phyloP scores from a whole-genome alignment of 2,329 filamentous ascomycete genomes.

The Volutella citrinella region DNA sequence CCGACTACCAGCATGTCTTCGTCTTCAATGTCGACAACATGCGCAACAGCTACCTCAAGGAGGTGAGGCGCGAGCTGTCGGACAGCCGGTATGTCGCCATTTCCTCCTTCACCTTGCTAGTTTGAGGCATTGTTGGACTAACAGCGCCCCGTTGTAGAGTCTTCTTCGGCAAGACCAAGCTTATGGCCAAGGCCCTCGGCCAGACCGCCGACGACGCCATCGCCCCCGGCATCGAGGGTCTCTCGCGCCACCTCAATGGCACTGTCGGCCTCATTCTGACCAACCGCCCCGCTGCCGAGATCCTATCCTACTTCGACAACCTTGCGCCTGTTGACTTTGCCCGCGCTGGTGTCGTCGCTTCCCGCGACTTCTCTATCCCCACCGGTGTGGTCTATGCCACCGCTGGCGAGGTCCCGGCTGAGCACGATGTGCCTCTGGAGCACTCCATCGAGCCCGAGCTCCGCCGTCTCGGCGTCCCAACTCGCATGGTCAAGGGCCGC shows the following conservation, averaged over 20 bases:
- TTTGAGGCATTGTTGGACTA: too few species aligned
- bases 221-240: constrained; percentile 71
- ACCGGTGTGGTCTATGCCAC: constrained; percentile 77
- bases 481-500: constrained; percentile 82
- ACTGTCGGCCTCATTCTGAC: constrained; percentile 91
- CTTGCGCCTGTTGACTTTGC: constrained; percentile 84
- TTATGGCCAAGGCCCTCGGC: constrained; percentile 95
- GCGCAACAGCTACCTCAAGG: constrained; percentile 95
- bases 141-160: constrained; percentile 60
- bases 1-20: constrained; percentile 86
- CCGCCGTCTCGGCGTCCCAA: constrained; percentile 85
- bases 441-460: constrained; percentile 90
- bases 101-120: neutral
- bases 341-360: constrained; percentile 74
- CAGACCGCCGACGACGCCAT: constrained; percentile 73
- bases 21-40: constrained; percentile 95
- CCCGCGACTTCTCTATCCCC: constrained; percentile 76
- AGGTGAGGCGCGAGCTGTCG: constrained; percentile 77
- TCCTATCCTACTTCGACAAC: constrained; percentile 69
- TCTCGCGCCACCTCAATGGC: constrained; percentile 70
- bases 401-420: constrained; percentile 73
- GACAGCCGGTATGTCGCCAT: constrained; percentile 69
- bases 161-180: constrained; percentile 99
- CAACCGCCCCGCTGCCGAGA: constrained; percentile 64
- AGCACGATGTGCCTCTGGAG: constrained; percentile 82